Evolutionary conservation across 495 filamentous ascomycete genomes (phyloP), one percentile per base, ranked within the genome.

Genomic region (Daldinia childiae): DNA sequence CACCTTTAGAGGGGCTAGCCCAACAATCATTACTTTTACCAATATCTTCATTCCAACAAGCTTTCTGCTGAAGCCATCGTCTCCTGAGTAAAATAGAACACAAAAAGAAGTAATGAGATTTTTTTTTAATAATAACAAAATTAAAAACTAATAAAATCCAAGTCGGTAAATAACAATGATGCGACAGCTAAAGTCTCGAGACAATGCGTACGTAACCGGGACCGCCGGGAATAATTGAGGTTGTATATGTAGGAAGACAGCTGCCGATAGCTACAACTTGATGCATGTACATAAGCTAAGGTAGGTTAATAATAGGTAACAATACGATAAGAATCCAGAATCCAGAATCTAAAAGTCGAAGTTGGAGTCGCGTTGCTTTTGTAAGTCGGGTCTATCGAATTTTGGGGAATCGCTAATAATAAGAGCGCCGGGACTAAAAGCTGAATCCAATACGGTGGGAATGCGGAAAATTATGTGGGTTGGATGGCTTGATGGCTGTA

Each of bases 151-250:
- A 51, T 17, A 29, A 61, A 64, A 48, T 7, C 27, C 21, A 57
- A 56, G 56, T 68, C 50, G 55, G 43, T 62, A 51, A 58, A 54
- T 26, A 27, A 64, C 61, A 50, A 62, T 61, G 64, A 17, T 65
- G 62, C 55, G 32, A 32, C 45, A 68, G 64, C 48, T 45, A 60
- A 61, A 56, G 24, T 48, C 19, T 61, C 64, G 61, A 64, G 56
- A 57, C 59, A 12, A 54, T 59, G 29, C 45, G 54, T 59, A 52
- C 26, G 60, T 68, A 65, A 60, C 65, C 64, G 64, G 64, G 64
- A 41, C 55, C 29, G 55, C 39, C 70, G 65, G 70, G 61, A 68
- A 68, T 68, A 64, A 68, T 68, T 60, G 30, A 64, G 43, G 39
- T 45, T 29, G 27, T 29, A 9, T 62, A 50, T 30, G 15, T 17